phyloP scores from a whole-genome alignment of 345 rosid species.

The Barbarea vulgaris region DNA sequence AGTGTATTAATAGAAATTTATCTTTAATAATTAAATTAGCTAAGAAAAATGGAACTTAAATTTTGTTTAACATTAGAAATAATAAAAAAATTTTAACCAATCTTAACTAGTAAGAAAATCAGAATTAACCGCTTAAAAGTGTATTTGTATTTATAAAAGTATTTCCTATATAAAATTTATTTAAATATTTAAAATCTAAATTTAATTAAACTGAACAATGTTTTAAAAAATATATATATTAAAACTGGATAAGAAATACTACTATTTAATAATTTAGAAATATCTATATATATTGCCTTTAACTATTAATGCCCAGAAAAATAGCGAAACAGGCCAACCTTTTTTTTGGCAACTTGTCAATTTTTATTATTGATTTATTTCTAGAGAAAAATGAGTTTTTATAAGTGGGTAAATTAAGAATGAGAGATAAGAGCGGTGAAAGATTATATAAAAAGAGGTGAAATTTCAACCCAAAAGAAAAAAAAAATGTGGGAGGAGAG shows the following conservation, averaged over 20 bases:
- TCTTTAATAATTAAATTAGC: no score
- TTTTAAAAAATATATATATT: background rate
- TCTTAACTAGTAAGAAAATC: background rate
- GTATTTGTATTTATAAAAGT: background rate
- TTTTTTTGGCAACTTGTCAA: background rate
- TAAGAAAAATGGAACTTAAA: no score
- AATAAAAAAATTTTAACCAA: background rate
- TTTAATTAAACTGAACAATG: background rate
- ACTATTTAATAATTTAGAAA: background rate
- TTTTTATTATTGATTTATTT: no score
- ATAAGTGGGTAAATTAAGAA: background rate
- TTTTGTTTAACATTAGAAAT: no score
- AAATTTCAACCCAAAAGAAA: background rate
- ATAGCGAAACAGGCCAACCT: background rate
- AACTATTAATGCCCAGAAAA: background rate
- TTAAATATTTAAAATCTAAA: background rate
- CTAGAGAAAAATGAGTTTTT: background rate
- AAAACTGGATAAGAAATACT: background rate
- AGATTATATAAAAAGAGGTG: background rate
- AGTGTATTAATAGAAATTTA: no score
- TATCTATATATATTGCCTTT: background rate
- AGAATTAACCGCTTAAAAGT: background rate
- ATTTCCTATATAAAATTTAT: background rate
- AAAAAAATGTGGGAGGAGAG: background rate
- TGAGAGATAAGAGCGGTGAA: background rate